These are phyloP conservation scores for Thermochaetoides thermophila DNA, from an alignment of 495 filamentous ascomycete species.

Conservation along the genomic window DNA sequence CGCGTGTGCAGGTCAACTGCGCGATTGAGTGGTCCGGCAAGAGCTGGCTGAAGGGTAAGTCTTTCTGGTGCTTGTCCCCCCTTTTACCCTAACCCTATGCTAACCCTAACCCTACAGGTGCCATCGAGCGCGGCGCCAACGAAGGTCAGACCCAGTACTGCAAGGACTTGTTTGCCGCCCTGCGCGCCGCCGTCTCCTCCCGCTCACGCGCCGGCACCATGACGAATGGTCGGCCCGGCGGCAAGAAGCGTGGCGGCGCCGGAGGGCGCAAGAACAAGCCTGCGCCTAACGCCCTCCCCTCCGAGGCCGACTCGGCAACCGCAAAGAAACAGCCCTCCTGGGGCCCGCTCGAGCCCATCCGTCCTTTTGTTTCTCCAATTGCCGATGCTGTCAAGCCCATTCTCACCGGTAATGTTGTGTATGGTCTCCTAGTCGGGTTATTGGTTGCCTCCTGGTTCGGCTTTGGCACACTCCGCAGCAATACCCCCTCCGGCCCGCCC, in stretches of 20 bases:
- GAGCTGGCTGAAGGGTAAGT: slow-evolving; percentile 88
- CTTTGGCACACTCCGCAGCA: slow-evolving; percentile 29
- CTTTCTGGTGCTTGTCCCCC: background rate
- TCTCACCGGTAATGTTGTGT: slow-evolving; percentile 52
- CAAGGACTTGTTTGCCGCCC: slow-evolving; percentile 53
- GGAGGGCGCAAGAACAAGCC: slow-evolving; percentile 46
- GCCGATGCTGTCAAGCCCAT: slow-evolving; percentile 55
- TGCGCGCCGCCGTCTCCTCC: slow-evolving; percentile 58
- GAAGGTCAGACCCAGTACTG: slow-evolving; percentile 76
- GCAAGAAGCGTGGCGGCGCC: slow-evolving; percentile 39
- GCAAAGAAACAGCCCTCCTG: slow-evolving; percentile 39
- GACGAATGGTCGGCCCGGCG: slow-evolving; percentile 20
- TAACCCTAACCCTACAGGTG: slow-evolving; percentile 33
- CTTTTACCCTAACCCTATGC: background rate
- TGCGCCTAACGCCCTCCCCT: slow-evolving; percentile 14
- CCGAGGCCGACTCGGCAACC: slow-evolving; percentile 25
- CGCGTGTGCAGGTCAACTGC: slow-evolving; percentile 70
- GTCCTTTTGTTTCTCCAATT: slow-evolving; percentile 52
- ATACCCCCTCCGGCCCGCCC: background rate
- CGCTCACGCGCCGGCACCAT: slow-evolving; percentile 34
- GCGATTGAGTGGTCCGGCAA: slow-evolving; percentile 94
- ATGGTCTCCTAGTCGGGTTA: slow-evolving; percentile 43
- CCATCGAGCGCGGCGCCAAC: slow-evolving; percentile 89
- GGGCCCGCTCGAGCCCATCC: slow-evolving; percentile 71
- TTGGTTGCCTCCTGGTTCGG: slow-evolving; percentile 42